These are phyloP conservation scores for Talaromyces ruber DNA, from an alignment of 495 filamentous ascomycete genomes.

Conservation along the genomic window DNA sequence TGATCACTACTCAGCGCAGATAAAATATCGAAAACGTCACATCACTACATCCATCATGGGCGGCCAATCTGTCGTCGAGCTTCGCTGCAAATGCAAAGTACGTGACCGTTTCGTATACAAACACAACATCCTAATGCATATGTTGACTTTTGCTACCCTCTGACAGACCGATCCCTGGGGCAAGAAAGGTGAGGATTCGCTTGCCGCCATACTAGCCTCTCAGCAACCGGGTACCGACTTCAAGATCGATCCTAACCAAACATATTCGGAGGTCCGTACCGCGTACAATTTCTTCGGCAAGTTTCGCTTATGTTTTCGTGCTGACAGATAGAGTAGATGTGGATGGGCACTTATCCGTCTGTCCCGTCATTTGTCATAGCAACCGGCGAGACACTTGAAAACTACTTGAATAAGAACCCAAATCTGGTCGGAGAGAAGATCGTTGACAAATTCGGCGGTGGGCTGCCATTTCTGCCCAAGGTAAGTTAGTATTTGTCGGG, in stretches of 20 bases:
- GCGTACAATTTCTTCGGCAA: neutral
- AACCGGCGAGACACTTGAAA: slow-evolving; percentile 55
- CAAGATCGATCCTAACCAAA: slow-evolving; percentile 30
- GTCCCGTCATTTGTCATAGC: slow-evolving; percentile 55
- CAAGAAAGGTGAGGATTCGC: slow-evolving; percentile 34
- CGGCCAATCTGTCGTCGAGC: slow-evolving; percentile 27
- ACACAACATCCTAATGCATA: no score
- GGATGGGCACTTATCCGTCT: slow-evolving; percentile 75
- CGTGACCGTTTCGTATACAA: neutral
- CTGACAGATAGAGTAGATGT: slow-evolving; percentile 40
- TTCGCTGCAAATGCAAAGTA: slow-evolving; percentile 35
- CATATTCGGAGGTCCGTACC: slow-evolving; percentile 34
- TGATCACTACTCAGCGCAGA: no score
- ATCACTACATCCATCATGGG: slow-evolving; percentile 2
- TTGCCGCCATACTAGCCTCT: slow-evolving; percentile 32
- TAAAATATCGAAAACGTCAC: neutral
- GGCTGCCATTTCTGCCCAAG: slow-evolving; percentile 71
- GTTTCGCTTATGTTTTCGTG: neutral
- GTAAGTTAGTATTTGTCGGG: slow-evolving; percentile 22
- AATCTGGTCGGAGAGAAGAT: slow-evolving; percentile 59
- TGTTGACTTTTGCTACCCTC: neutral
- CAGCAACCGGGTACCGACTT: slow-evolving; percentile 31
- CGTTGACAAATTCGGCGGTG: slow-evolving; percentile 51
- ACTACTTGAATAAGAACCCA: slow-evolving; percentile 56
- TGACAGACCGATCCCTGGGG: slow-evolving; percentile 41